Percentiles rank a stretch among this genome's conserved stretches.
phyloP scores from a whole-genome alignment of 108 stramenopile genomes.

The Nitzschia sp. region DNA sequence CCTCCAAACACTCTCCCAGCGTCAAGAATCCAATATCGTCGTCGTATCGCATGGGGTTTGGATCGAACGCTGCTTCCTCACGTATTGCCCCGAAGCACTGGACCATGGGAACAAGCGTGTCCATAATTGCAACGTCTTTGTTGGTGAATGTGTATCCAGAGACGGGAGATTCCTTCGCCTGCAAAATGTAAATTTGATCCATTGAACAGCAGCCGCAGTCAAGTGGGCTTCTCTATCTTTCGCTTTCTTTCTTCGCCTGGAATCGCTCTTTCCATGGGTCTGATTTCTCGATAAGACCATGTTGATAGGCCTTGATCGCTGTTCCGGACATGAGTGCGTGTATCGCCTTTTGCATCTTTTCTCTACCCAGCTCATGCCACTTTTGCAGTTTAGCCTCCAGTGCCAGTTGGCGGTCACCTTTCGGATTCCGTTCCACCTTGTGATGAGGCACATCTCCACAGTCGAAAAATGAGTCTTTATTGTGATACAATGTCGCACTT shows the following conservation, averaged over 20 bases:
- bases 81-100: constrained; percentile 45
- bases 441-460: constrained; percentile 23
- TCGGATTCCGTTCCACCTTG: constrained; percentile 9
- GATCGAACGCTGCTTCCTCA: constrained; percentile 65
- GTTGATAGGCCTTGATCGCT: not conserved
- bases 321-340: constrained; percentile 3
- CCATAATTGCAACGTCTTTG: constrained; percentile 73
- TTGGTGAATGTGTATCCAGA: constrained; percentile 33
- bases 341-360: constrained; percentile 10
- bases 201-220: not conserved
- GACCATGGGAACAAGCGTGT: constrained; percentile 58
- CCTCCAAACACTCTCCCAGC: constrained; percentile 37
- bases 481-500: constrained; percentile 5
- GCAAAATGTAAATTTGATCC: constrained; percentile 23
- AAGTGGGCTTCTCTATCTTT: not conserved
- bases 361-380: constrained; percentile 1
- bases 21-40: constrained; percentile 56
- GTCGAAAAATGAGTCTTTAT: constrained; percentile 8
- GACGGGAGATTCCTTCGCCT: constrained; percentile 34
- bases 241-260: not conserved
- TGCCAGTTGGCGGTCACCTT: constrained; percentile 17
- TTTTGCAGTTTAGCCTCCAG: constrained; percentile 1
- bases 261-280: constrained; percentile 22
- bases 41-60: constrained; percentile 83
- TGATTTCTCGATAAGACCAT: constrained; percentile 11